Evolutionary conservation across 2,329 filamentous ascomycete genomes (phyloP), one percentile per base, ranked within the genome.

Genomic region (Diplodia mutila): DNA sequence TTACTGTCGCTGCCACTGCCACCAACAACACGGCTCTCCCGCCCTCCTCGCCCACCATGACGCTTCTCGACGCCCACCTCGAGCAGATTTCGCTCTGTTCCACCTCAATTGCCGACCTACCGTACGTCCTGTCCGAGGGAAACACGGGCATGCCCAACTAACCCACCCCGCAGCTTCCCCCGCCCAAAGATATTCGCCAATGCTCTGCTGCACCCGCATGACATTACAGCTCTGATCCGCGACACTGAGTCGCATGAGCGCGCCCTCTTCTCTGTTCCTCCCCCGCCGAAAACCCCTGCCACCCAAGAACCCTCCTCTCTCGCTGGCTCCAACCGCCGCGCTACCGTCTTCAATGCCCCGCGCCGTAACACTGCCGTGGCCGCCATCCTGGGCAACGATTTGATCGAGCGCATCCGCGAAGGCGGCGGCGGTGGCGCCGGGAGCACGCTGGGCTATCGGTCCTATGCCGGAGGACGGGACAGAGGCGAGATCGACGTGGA

Each of bases 231-330:
- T 14, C 84, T 99, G 57, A 97, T 99, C 75, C 91, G 95, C 69
- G 95, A 99, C 78, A 97, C 94, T 3, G 95, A 99, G 80, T 83
- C 91, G 25, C 94, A 98, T 81, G 95, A 99, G 79, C 91, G 94
- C 74, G 94, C 94, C 7, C 88, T 99, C 21, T 99, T 98, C 83
- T 96, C 94, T 46, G 90, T 97, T 0, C 93, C 94, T 0, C 89
- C 91, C 0, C 87, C 91, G 75, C 49, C 81, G 74, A 61, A 79
- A 75, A 70, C 82, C 76, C 78, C 84, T 77, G 72, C 79, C 73
- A 67, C 83, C 77, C 70, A 85, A 73, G 52, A 66, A 27, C 42
- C 42, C 42, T 37, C 42, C 14, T 14, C 42, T 9, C 49, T 51
- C 27, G 11, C 46, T 12, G 34, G 27, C 8, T 49, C 57, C 39